Conservation (phyloP, 495 filamentous ascomycete species). For the Neurospora hispaniola region DNA sequence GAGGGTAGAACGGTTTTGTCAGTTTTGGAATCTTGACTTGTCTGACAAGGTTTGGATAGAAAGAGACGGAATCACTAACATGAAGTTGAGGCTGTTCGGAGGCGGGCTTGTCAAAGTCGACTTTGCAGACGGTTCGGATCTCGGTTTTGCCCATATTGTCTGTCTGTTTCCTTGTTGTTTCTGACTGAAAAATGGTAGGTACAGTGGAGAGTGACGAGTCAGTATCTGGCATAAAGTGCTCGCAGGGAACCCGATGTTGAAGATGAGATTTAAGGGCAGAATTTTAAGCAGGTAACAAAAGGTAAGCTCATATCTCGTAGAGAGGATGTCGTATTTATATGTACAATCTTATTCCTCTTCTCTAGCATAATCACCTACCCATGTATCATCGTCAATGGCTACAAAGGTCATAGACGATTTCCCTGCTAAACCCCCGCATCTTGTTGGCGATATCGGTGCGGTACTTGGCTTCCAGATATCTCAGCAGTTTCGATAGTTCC, state of each 20-base stretch:
- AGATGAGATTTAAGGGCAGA: not conserved
- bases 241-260: not conserved
- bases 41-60: too few species aligned
- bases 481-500: not conserved
- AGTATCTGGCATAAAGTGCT: not conserved
- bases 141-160: constrained; percentile 19
- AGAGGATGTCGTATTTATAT: not conserved
- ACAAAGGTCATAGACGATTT: too few species aligned
- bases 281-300: not conserved
- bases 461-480: not conserved
- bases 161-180: not conserved
- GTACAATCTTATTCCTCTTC: not conserved
- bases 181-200: not conserved
- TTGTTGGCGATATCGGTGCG: not conserved
- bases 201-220: not conserved
- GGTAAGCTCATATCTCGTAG: not conserved
- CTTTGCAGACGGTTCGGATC: constrained; percentile 66
- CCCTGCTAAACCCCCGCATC: not conserved
- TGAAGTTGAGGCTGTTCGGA: constrained; percentile 64
- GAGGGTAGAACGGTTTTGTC: not conserved
- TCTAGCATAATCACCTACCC: not conserved
- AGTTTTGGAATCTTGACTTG: not conserved
- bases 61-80: constrained; percentile 35
- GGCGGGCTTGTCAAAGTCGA: constrained; percentile 70
- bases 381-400: not conserved